A percentile compares a stretch with the other conserved stretches of the same genome.
Conservation (phyloP, 2,329 filamentous ascomycete genomes). For the Verruconis gallopava region DNA sequence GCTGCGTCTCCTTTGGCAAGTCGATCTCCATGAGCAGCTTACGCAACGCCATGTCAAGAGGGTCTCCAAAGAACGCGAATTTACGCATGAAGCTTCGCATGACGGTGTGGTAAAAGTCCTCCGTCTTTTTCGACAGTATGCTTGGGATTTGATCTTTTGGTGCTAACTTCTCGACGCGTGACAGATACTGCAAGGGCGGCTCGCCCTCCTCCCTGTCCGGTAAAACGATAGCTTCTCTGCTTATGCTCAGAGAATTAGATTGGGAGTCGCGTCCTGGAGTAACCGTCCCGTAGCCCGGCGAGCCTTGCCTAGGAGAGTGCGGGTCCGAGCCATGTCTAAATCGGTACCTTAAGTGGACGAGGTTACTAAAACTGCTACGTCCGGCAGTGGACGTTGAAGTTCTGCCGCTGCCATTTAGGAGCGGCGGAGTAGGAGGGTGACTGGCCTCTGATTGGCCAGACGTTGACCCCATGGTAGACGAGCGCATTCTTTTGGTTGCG, state of each 20-base stretch:
- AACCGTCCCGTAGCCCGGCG: slow-evolving; percentile 42
- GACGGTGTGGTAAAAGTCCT: slow-evolving; percentile 71
- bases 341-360: slow-evolving; percentile 62
- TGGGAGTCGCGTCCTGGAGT: slow-evolving; percentile 67
- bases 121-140: slow-evolving; percentile 71
- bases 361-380: slow-evolving; percentile 81
- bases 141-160: slow-evolving; percentile 74
- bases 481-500: slow-evolving; percentile 56
- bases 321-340: slow-evolving; percentile 73
- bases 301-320: slow-evolving; percentile 50
- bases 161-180: slow-evolving; percentile 67
- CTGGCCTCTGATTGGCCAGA: slow-evolving; percentile 60
- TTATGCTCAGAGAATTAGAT: slow-evolving; percentile 68
- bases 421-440: slow-evolving; percentile 50
- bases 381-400: slow-evolving; percentile 70
- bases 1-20: slow-evolving; percentile 91
- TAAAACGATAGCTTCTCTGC: slow-evolving; percentile 54
- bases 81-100: slow-evolving; percentile 89
- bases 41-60: slow-evolving; percentile 93
- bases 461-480: slow-evolving; percentile 80
- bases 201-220: slow-evolving; percentile 78
- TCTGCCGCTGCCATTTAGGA: slow-evolving; percentile 34
- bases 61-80: slow-evolving; percentile 91
- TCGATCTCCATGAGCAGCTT: slow-evolving; percentile 96
- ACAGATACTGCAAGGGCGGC: slow-evolving; percentile 77